These are phyloP conservation scores for Plantago rigida DNA, from an alignment of 305 asterid genomes.

Conservation along the genomic window DNA sequence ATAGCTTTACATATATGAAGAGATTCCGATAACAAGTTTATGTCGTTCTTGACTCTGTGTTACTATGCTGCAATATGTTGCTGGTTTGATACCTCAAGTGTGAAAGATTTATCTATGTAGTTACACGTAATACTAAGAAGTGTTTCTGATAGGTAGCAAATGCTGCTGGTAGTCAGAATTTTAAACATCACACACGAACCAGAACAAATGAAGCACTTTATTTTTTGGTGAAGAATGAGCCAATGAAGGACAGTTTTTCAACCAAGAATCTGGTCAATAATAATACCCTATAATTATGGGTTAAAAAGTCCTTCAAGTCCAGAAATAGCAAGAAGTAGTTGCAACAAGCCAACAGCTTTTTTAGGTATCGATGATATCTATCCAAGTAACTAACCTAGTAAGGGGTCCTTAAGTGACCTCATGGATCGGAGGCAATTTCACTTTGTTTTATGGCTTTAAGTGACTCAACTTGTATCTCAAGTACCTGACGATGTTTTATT, in stretches of 20 bases:
- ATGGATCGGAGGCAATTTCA: too few species aligned
- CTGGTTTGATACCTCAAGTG: too few species aligned
- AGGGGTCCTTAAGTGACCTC: too few species aligned
- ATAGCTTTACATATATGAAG: slow-evolving; percentile 4
- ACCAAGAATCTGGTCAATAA: background rate
- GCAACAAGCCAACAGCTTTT: background rate
- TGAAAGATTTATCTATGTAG: too few species aligned
- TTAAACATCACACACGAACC: too few species aligned
- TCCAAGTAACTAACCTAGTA: background rate
- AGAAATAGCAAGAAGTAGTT: background rate
- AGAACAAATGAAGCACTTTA: too few species aligned
- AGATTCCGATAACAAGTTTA: background rate
- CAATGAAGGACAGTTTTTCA: background rate
- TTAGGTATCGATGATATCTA: background rate
- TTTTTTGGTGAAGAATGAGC: background rate
- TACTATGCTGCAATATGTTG: background rate
- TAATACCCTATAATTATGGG: background rate
- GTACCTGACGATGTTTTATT: too few species aligned
- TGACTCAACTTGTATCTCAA: too few species aligned
- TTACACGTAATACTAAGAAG: too few species aligned
- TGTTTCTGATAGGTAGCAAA: too few species aligned
- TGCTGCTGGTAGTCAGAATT: too few species aligned
- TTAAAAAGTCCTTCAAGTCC: background rate
- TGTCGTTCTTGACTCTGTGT: background rate
- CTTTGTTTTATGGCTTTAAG: too few species aligned